A percentile compares a stretch with the other conserved stretches of the same genome.
Conservation (phyloP, 345 rosid genomes). For the Carallia pectinifolia region DNA sequence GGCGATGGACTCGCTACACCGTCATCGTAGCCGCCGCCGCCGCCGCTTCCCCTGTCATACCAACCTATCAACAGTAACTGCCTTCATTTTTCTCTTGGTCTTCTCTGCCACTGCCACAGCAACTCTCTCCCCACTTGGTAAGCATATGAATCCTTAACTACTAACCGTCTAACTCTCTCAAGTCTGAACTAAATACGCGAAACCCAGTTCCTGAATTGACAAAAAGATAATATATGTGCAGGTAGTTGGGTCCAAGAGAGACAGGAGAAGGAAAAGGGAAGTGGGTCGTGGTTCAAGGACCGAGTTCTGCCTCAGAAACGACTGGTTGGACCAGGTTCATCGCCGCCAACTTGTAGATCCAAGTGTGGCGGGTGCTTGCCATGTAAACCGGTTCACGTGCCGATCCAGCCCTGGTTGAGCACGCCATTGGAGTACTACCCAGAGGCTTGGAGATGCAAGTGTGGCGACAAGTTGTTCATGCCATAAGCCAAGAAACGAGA, state of each 20-base stretch:
- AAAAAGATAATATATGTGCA: conserved; percentile 5
- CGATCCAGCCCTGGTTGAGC: conserved; percentile 71
- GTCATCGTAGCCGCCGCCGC: conserved; percentile 29
- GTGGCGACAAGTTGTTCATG: conserved; percentile 75
- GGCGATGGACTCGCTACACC: conserved; percentile 53
- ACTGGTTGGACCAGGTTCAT: conserved; percentile 59
- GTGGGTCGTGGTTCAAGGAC: conserved; percentile 26
- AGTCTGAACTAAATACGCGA: background rate
- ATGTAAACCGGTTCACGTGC: conserved; percentile 83
- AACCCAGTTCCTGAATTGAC: background rate
- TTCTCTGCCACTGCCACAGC: conserved; percentile 35
- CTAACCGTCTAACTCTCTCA: background rate
- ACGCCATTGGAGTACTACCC: conserved; percentile 86
- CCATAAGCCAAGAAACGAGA: conserved; percentile 37
- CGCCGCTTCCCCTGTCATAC: background rate
- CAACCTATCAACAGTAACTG: conserved; percentile 28
- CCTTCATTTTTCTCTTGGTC: conserved; percentile 58
- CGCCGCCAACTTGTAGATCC: conserved; percentile 86
- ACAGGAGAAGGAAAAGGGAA: conserved; percentile 27
- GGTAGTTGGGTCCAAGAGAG: conserved; percentile 30
- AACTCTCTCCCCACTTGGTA: conserved; percentile 36
- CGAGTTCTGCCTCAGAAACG: conserved; percentile 39
- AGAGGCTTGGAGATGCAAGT: conserved; percentile 99
- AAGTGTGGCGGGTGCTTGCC: conserved; percentile 83
- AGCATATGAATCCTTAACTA: background rate